phyloP scores from a whole-genome alignment of 83 land plant species.

The Diphasiastrum complanatum region DNA sequence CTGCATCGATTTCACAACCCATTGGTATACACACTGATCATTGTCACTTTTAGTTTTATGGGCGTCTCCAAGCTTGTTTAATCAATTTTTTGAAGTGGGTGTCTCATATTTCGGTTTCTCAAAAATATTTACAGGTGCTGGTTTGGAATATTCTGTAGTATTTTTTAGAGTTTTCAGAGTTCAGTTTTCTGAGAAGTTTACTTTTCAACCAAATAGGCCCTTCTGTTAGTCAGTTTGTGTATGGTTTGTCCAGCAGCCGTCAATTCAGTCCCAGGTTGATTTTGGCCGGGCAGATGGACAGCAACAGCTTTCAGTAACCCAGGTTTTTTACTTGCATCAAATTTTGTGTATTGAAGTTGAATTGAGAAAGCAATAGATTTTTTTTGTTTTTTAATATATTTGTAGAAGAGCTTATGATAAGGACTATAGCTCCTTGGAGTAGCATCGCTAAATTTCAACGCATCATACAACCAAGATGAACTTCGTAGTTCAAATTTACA shows the following conservation, averaged over 20 bases:
- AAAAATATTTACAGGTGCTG: neutral
- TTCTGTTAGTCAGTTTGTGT: neutral
- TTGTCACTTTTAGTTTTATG: neutral
- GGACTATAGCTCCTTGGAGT: no score
- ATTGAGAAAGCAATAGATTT: neutral
- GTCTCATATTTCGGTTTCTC: neutral
- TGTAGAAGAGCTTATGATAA: no score
- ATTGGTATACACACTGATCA: constrained; percentile 16
- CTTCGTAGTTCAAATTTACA: no score
- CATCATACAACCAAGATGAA: no score
- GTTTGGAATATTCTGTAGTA: neutral
- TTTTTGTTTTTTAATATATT: neutral
- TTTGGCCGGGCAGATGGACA: constrained; percentile 48
- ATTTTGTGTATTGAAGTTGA: neutral
- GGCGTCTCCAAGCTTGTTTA: neutral
- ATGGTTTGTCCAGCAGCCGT: constrained; percentile 22
- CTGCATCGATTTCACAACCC: constrained; percentile 29
- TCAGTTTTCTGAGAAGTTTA: no score
- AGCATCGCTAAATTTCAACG: no score
- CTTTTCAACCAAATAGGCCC: no score
- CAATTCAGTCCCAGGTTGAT: constrained; percentile 29
- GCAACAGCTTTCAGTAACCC: constrained; percentile 35
- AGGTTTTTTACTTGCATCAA: constrained; percentile 29
- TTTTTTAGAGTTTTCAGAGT: no score
- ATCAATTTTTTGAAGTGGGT: constrained; percentile 6